Conservation (phyloP, 257 asterid genomes). For the Jacaranda mimosifolia region DNA sequence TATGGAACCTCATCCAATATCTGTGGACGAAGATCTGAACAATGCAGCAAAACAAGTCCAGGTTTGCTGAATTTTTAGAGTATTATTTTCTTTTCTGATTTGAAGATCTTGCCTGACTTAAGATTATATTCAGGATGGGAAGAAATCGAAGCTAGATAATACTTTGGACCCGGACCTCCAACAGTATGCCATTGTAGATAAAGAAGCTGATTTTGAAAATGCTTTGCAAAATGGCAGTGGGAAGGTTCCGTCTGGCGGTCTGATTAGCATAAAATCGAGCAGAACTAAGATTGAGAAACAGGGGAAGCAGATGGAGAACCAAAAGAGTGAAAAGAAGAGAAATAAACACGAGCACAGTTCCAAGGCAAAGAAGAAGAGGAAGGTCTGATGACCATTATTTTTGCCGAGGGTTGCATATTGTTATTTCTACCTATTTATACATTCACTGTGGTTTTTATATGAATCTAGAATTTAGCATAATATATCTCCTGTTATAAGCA, state of each 20-base stretch:
- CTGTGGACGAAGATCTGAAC: constrained; percentile 88
- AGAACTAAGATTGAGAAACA: constrained; percentile 50
- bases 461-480: too few relatives aligned
- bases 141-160: constrained; percentile 58
- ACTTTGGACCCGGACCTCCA: constrained; percentile 66
- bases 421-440: too few relatives aligned
- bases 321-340: constrained; percentile 62
- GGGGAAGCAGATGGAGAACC: constrained; percentile 34
- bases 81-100: background rate
- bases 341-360: constrained; percentile 55
- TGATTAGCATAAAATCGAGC: constrained; percentile 72
- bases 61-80: constrained; percentile 50
- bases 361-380: constrained; percentile 74
- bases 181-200: constrained; percentile 72
- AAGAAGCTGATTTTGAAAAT: constrained; percentile 73
- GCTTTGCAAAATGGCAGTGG: constrained; percentile 71
- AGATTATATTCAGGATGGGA: constrained; percentile 53
- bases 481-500: too few relatives aligned
- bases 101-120: constrained; percentile 14
- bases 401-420: too few relatives aligned
- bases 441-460: too few relatives aligned
- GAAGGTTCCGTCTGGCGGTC: constrained; percentile 57
- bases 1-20: constrained; percentile 74
- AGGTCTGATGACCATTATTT: constrained; percentile 15
- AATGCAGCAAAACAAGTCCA: constrained; percentile 74